A percentile compares a stretch with the other conserved stretches of the same genome.
phyloP scores from a whole-genome alignment of 495 filamentous ascomycete species.

The Neurospora sp. region DNA sequence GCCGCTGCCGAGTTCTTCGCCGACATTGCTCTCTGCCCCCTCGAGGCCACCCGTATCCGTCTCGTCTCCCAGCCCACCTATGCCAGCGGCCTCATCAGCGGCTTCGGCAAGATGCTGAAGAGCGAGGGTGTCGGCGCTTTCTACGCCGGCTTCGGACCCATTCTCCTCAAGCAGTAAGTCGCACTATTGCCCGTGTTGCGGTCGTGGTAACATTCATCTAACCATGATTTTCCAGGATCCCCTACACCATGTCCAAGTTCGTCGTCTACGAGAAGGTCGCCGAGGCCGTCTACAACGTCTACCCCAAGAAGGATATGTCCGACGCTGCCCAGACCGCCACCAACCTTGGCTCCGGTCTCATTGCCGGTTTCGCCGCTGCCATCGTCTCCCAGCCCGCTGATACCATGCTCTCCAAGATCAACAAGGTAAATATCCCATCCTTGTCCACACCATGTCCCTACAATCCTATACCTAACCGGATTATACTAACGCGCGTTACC shows the following conservation, averaged over 20 bases:
- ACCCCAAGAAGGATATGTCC: conserved; percentile 71
- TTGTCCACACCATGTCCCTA: neutral
- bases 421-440: conserved; percentile 46
- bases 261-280: conserved; percentile 97
- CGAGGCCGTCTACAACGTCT: conserved; percentile 60
- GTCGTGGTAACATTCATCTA: conserved; percentile 2
- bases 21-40: conserved; percentile 86
- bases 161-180: conserved; percentile 91
- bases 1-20: conserved; percentile 86
- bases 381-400: conserved; percentile 95
- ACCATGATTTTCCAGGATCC: conserved; percentile 51
- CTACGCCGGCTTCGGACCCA: conserved; percentile 91
- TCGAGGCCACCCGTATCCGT: conserved; percentile 91
- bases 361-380: conserved; percentile 96
- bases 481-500: neutral
- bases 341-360: conserved; percentile 92
- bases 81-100: conserved; percentile 68
- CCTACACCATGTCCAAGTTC: conserved; percentile 99
- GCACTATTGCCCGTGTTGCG: neutral
- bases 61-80: conserved; percentile 86
- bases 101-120: conserved; percentile 77
- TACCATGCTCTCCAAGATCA: conserved; percentile 99
- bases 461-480: neutral
- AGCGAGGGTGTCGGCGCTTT: conserved; percentile 80
- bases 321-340: conserved; percentile 68